Evolutionary conservation across 116 monocot species (phyloP).

Genomic region (Papilionanthe hybrid): DNA sequence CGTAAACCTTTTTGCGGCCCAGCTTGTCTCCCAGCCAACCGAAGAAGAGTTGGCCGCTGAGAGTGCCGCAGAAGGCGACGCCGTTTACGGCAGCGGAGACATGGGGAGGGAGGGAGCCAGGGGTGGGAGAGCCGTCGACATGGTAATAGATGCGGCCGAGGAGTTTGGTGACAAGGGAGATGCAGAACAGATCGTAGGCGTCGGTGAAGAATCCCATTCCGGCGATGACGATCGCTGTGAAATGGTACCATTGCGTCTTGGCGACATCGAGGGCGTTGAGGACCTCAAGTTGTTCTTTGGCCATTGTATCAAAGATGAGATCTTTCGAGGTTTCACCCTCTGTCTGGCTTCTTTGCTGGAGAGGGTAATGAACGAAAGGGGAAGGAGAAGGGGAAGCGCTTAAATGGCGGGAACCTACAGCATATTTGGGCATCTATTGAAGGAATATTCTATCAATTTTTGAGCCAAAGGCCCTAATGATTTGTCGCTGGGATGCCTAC

Average conservation of each 20-base stretch:
- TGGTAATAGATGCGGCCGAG: conserved; percentile 75
- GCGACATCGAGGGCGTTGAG: conserved; percentile 17
- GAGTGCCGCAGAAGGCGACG: conserved; percentile 41
- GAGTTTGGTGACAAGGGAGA: conserved; percentile 77
- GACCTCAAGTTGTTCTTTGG: background rate
- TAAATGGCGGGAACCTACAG: background rate
- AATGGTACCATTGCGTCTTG: conserved; percentile 42
- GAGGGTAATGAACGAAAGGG: background rate
- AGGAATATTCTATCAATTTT: background rate
- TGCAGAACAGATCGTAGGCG: conserved; percentile 88
- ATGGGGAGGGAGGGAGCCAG: conserved; percentile 40
- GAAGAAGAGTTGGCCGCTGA: conserved; percentile 40
- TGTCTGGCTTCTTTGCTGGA: too few relatives aligned
- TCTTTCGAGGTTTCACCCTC: too few relatives aligned
- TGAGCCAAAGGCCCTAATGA: too few relatives aligned
- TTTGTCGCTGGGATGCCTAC: too few relatives aligned
- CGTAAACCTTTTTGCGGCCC: conserved; percentile 30
- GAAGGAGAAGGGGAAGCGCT: background rate
- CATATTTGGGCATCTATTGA: background rate
- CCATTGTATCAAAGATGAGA: too few relatives aligned
- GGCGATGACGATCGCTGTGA: conserved; percentile 68
- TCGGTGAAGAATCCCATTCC: conserved; percentile 96
- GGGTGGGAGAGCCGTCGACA: conserved; percentile 34
- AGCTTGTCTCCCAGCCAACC: conserved; percentile 48
- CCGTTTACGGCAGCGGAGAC: conserved; percentile 53